These are phyloP conservation scores for Asparagopsis taxiformis DNA, from an alignment of 31 red algal genomes.

Conservation along the genomic window DNA sequence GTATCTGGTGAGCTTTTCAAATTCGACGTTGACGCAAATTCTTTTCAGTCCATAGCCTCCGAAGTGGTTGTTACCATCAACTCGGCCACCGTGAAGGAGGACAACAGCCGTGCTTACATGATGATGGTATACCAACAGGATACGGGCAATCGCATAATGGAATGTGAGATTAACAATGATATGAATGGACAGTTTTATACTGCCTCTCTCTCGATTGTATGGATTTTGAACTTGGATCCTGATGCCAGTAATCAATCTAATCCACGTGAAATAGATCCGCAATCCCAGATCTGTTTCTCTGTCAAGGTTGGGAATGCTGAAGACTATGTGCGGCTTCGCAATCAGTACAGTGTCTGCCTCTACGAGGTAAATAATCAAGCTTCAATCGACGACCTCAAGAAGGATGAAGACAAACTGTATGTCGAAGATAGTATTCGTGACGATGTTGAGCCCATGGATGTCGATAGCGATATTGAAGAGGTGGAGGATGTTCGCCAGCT, in stretches of 20 bases:
- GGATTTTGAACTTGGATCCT: conserved; percentile 44
- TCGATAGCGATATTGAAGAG: conserved; percentile 57
- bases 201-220: conserved; percentile 52
- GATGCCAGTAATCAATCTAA: conserved; percentile 13
- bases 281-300: conserved; percentile 47
- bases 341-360: conserved; percentile 61
- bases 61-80: conserved; percentile 57
- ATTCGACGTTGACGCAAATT: conserved; percentile 28
- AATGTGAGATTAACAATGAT: conserved; percentile 50
- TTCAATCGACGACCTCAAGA: conserved; percentile 59
- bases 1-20: conserved; percentile 42
- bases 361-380: conserved; percentile 72
- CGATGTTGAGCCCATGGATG: conserved; percentile 72
- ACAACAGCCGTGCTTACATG: conserved; percentile 60
- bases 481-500: conserved; percentile 42
- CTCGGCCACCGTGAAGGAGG: conserved; percentile 61
- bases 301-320: conserved; percentile 47
- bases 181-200: conserved; percentile 69
- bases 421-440: conserved; percentile 68
- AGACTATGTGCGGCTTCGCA: conserved; percentile 50
- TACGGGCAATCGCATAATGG: conserved; percentile 36
- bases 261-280: background rate
- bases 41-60: conserved; percentile 27
- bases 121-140: conserved; percentile 38
- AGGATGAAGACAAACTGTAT: conserved; percentile 58